Base-by-base conservation (phyloP, 2,329 filamentous ascomycete species). In the Diaporthe helianthi region DNA sequence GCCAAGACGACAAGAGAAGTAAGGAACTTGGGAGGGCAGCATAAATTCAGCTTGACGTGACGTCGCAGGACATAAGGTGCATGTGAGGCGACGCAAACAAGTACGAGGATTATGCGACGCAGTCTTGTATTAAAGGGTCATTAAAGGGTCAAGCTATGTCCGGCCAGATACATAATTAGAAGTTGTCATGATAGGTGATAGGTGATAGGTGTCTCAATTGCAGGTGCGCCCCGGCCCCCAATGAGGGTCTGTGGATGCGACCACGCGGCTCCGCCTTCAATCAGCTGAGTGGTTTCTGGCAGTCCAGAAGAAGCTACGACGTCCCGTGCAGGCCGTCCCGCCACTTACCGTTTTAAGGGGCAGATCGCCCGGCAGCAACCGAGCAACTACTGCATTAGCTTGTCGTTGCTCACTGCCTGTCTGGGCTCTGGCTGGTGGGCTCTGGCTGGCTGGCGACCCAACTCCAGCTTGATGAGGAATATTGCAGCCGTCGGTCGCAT, bases 301-400 rank as follows among this genome's bases (percentile, higher is more conserved):
- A 63, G 58, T 63, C 29, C 58, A 41, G 58, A 49, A 47, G 58
- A n/a, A 63, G 58, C 58, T 63, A 63, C 49, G 58, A 63, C 58
- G 58, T 63, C 44, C 58, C 58, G n/a, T 47, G 58, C 29, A 36
- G 44, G 6, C 15, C 44, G 5, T 31, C 41, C 58, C 58, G 58
- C 58, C 58, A 63, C 58, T 33, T 63, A 13, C 58, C 58, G 29
- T 24, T 49, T 63, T 36, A 29, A 49, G 58, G 58, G 41, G 58
- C 13, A 49, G 58, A 63, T 63, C 58, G 29, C 8, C 58, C 58
- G 58, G 58, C 58, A 63, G 41, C 29, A 63, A 9, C 58, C 58
- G 58, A 63, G 58, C 44, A 36, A 19, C 29, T 15, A n/a, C 33
- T 10, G 33, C 13, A 38, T 41, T 15, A 15, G 36, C 36, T 3